A percentile compares a stretch with the other conserved stretches of the same genome.
phyloP scores from a whole-genome alignment of 306 rosid genomes.

The Cajanus cajan region DNA sequence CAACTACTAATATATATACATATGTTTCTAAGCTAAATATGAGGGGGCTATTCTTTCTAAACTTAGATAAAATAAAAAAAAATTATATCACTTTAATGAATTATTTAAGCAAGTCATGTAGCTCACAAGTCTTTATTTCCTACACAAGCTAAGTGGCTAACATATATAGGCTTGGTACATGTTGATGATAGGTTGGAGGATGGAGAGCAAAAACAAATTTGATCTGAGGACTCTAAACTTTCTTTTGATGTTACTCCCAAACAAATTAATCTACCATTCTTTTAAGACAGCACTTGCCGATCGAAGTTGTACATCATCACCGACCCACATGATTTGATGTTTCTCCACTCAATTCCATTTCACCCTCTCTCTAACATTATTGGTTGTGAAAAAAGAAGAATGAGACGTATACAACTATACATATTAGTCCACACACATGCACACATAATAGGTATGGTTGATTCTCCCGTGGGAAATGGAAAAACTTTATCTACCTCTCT shows the following conservation, averaged over 20 bases:
- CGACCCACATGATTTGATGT: constrained; percentile 55
- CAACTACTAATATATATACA: not conserved
- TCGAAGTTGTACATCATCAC: constrained; percentile 33
- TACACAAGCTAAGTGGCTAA: not conserved
- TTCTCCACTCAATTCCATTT: not conserved
- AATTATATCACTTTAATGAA: not conserved
- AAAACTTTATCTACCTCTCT: constrained; percentile 32
- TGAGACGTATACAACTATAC: constrained; percentile 10
- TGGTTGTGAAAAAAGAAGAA: constrained; percentile 23
- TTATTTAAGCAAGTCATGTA: not conserved
- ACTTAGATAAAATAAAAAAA: not conserved
- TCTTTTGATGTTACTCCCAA: constrained; percentile 43
- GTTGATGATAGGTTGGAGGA: not conserved
- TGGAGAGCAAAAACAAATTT: not conserved
- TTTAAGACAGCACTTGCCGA: constrained; percentile 41
- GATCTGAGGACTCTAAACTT: not conserved
- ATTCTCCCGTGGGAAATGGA: not conserved
- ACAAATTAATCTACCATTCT: constrained; percentile 43
- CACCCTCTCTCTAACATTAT: constrained; percentile 28
- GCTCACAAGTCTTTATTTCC: not conserved
- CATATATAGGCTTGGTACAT: not conserved
- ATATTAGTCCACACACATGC: not conserved
- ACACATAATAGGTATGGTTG: not conserved
- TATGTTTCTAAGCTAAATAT: too few species aligned
- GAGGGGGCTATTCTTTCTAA: not conserved